Evolutionary conservation across 2,329 filamentous ascomycete species (phyloP).

Genomic region (Hirsutella minnesotensis): DNA sequence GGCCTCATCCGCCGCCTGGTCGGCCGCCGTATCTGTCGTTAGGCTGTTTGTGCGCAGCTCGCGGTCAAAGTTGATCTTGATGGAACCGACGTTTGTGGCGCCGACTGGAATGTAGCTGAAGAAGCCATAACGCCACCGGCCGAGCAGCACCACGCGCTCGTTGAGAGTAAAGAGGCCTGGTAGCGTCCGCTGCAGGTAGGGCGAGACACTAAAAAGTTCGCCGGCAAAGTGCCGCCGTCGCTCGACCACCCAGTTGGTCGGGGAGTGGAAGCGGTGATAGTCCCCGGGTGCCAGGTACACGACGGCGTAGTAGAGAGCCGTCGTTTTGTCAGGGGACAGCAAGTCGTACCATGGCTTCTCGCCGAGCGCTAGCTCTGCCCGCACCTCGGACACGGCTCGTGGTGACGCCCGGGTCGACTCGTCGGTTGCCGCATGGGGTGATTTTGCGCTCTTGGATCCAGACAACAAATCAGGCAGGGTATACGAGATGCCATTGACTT

Average conservation of each 20-base stretch:
- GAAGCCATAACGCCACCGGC: slow-evolving; percentile 93
- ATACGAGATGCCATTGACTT: slow-evolving; percentile 90
- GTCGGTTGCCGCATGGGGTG: slow-evolving; percentile 49
- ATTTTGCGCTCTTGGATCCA: slow-evolving; percentile 40
- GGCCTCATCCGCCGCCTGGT: slow-evolving; percentile 73
- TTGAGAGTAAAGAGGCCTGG: slow-evolving; percentile 94
- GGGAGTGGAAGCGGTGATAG: slow-evolving; percentile 97
- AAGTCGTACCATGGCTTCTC: slow-evolving; percentile 60
- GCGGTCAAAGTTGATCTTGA: slow-evolving; percentile 91
- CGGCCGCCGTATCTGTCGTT: slow-evolving; percentile 83
- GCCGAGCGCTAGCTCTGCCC: slow-evolving; percentile 68
- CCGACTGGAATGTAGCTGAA: slow-evolving; percentile 94
- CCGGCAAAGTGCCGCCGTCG: slow-evolving; percentile 93
- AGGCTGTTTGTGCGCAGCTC: slow-evolving; percentile 90
- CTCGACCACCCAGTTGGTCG: slow-evolving; percentile 89
- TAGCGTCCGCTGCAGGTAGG: slow-evolving; percentile 84
- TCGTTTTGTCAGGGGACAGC: slow-evolving; percentile 49
- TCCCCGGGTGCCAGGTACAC: slow-evolving; percentile 95
- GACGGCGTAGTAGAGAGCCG: slow-evolving; percentile 82
- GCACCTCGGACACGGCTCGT: slow-evolving; percentile 70
- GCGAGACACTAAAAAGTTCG: slow-evolving; percentile 88
- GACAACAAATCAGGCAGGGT: slow-evolving; percentile 81
- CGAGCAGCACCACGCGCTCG: slow-evolving; percentile 86
- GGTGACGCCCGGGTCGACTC: slow-evolving; percentile 54
- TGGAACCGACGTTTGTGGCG: slow-evolving; percentile 93